Base-by-base conservation (phyloP, 768 basidiomycete species). In the Dacryopinax spathularia region DNA sequence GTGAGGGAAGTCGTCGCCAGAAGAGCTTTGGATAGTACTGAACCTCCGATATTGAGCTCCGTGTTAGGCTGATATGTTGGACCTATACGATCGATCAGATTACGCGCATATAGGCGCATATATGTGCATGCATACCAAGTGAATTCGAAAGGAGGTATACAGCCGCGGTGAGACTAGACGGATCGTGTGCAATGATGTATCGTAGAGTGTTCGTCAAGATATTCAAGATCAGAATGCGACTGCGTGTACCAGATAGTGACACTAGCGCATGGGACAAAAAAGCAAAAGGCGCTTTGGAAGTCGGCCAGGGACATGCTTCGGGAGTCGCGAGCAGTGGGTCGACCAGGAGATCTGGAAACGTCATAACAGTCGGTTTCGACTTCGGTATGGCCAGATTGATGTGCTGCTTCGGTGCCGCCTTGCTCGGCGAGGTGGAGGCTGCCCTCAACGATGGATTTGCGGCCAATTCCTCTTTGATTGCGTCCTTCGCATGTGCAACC, bases 101-200 rank as follows among this genome's bases (percentile, higher is more conserved):
- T 22, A 85, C 86, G 20, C 89, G 79, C 71, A 18, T 89, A 87
- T 44, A 86, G 73, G 16, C 84, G 77, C 56, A 81, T 77, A 74
- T 91, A 93, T 0, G 87, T 81, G 20, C 90, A 88, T 83, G 79
- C 34, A 7, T 29, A 56, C 48, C 48, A 6, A 92, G 78, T 22
- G 87, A 82, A 72, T 91, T 93, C 13, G 90, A 90, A 33, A 92
- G 77, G 22, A 92, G 81, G 71, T 91, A 92, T 6, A 91, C 75
- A 34, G 88, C 79, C n/a, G 88, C 81, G 48, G 87, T 75, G 43
- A 95, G 80, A 37, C 89, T 87, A 22, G 77, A 62, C 0, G 88
- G 82, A 68, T 91, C 83, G 67, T 84, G 81, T 36, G 75, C 71
- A 65, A 84, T 78, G 61, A 95, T 79, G 22, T 82, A 79, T 31